Base-by-base conservation (phyloP, 2,329 filamentous ascomycete genomes). In the Fusarium nodosum region DNA sequence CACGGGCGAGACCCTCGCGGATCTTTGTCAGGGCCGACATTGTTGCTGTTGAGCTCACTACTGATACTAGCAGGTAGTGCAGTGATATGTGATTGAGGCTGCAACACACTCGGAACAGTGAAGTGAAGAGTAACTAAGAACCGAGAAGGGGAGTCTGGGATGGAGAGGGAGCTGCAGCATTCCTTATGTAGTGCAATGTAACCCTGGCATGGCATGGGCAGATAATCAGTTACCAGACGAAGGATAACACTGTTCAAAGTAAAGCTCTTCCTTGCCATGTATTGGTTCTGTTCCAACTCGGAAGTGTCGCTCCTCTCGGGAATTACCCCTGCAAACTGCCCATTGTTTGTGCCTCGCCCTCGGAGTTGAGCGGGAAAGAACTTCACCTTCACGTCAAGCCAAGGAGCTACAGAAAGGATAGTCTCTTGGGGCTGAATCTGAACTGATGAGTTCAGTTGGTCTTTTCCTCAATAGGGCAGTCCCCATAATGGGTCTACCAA, bases 21-120 rank as follows among this genome's bases (percentile, higher is more conserved):
- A 71, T 61, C 65, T 71, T 71, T 60, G 60, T 41, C 33, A 71
- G 44, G 61, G 69, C 55, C 30, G 68, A 64, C 68, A 72, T 72
- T 58, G 30, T 52, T 52, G 44, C 36, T 59, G 50, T 33, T 55
- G 41, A 55, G 38, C 41, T 59, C 15, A 28, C 39, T 63, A 44
- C 51, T 24, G 33, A 36, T 47, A 44, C 50, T 33, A 38, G 33
- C 38, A 18, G 38, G 33, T 42, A 68, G 42, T 58, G 39, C 18
- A 58, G 33, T 45, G 28, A 47, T 38, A 12, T 47, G 6, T 31
- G 41, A 46, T 45, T 50, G 46, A 52, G 26, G 34, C 54, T 48
- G 45, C 51, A 58, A 46, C 52, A 51, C 39, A 36, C 53, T 45
- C 28, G 48, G 36, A 39, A 44, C 41, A 39, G 24, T 54, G 47